Evolutionary conservation across 345 rosid species (phyloP), one percentile per base, ranked within the genome.

Genomic region (Populus deltoides): DNA sequence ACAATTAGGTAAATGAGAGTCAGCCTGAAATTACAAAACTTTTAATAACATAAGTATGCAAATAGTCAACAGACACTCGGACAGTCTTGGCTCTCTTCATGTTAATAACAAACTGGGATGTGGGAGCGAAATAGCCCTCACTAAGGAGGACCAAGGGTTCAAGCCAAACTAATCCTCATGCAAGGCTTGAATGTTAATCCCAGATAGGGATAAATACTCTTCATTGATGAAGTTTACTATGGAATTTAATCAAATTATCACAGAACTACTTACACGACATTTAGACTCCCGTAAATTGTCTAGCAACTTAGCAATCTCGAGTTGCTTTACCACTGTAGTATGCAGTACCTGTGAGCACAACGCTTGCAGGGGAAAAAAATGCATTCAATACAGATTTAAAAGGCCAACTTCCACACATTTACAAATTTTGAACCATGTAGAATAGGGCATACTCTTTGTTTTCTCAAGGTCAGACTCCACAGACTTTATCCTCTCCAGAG

Each of bases 381-480:
- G 39, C 36, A 11, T 53, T 53, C 53, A 35, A 35, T 38, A 36
- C 47, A 73, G 59, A 41, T 41, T 67, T 27, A 36, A 47, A n/a
- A 35, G 66, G 55, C 70, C 59, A 59, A 38, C 31, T 36, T 51
- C 33, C 24, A 6, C 24, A 66, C 47, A 35, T 67, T 47, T 38
- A 35, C 53, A 62, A 47, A 36, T n/a, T 68, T 67, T 31, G 72
- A 47, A 75, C 33, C 43, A 72, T 62, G 55, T 29, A 45, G 62
- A 73, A 71, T 43, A 49, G 68, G 25, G 39, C 89, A 71, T 87
- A 95, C 88, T 82, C 84, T 92, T 95, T 73, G 99, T 95, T 86
- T 92, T 93, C 63, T 90, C 92, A 20, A 95, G 94, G 86, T 95
- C 99, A 74, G 79, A 88, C 88, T 95, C 98, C 71, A 92, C 90